Evolutionary conservation across 2,329 filamentous ascomycete genomes (phyloP), one percentile per base, ranked within the genome.

Genomic region (Calonectria pseudoturangicola): DNA sequence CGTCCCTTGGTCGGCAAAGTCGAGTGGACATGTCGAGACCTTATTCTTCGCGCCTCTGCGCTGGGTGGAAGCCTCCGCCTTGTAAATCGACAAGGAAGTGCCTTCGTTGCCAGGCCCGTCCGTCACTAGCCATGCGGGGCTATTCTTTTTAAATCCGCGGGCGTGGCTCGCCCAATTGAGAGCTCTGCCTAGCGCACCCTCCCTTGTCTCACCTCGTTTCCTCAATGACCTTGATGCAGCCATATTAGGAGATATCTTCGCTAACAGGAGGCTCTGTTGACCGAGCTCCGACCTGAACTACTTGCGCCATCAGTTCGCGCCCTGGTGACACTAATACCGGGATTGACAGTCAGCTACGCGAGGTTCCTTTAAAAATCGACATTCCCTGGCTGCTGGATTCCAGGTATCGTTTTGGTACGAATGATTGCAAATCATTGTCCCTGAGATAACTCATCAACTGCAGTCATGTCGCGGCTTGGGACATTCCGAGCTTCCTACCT

Each of bases 401-500:
- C 36, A 25, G 18, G 62, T 66, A 71, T 36, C 43, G 39, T 50
- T 27, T 50, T 45, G 36, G 33, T 30, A 16, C 50, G 27, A 10
- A 45, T 63, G 51, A 33, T 45, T 43, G 41, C 28, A 16, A 16
- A 15, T 28, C 4, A 36, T 63, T 43, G 3, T 48, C n/a, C 33
- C 28, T 27, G 41, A 41, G 27, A 21, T 25, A 51, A 43, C 28
- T 67, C 25, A 9, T 27, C 63, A 54, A 60, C 41, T 45, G 58
- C 67, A 62, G 68, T 43, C 68, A 77, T 79, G 78, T 76, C 75
- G 66, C 74, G 73, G 50, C 74, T 85, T 62, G 84, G 84, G 16
- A 82, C 80, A 6, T 84, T 85, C 75, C 80, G 83, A 66, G 83
- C 84, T 60, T 77, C 80, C 45, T 85, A 84, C 73, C 79, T 84